Base-by-base conservation (phyloP, 2,329 filamentous ascomycete species). In the Pseudopyricularia javanii region DNA sequence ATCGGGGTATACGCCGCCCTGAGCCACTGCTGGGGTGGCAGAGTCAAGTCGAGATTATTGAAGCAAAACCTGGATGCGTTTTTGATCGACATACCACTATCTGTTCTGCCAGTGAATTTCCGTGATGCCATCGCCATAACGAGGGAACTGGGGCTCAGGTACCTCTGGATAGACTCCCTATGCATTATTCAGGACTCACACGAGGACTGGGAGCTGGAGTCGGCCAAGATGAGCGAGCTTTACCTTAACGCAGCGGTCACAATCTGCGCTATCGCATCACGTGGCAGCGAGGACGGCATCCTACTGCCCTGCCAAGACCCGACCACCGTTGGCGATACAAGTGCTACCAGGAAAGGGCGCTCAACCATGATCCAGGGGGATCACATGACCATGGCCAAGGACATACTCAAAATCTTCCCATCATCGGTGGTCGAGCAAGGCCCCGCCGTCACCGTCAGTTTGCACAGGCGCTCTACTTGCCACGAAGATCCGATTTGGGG, bases 161-260 rank as follows among this genome's bases (percentile, higher is more conserved):
- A 62, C 47, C 35, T 65, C 1, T 65, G 62, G 63, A 59, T 65
- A 7, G 62, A 66, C 51, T 56, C 60, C 1, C 54, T 66, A 1
- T 66, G 63, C 51, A 66, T 66, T 15, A 37, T 63, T 17, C 63
- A 66, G 52, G 58, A 62, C 47, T 47, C 43, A 4, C n/a, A 22
- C 1, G 48, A 56, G 2, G 62, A 65, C 48, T 59, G 56, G 55
- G 28, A 37, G 4, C 24, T n/a, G 5, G 56, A 58, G 8, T 55
- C 52, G 7, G 47, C 12, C 24, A 49, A 30, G 24, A 53, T 53
- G 52, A 15, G 24, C 2, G 35, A 40, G 0, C 33, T 51, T 15
- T 51, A 51, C 20, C 34, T 30, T 14, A 20, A 33, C 3, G 34
- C 49, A 7, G 7, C 22, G 15, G 12, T 51, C 20, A 51, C 49